Percentiles rank a stretch among this genome's conserved stretches.
Conservation (phyloP, 331 rosid genomes). For the Quercus phellos region DNA sequence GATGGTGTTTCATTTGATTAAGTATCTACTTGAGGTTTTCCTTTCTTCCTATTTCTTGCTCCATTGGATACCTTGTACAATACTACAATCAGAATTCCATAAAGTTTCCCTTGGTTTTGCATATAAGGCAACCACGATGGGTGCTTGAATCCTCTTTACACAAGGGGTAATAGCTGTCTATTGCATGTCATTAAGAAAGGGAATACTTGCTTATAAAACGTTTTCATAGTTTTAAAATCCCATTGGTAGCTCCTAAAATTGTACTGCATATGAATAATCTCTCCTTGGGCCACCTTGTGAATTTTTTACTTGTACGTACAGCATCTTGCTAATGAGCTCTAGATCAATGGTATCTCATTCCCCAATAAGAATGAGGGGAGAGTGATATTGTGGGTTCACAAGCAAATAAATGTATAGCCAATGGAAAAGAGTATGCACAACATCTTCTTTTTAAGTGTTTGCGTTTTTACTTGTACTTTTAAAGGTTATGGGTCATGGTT, state of each 20-base stretch:
- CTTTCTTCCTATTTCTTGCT: neutral
- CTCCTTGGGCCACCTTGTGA: neutral
- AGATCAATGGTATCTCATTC: neutral
- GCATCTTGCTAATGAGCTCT: neutral
- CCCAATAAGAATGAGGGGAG: neutral
- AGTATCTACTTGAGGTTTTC: neutral
- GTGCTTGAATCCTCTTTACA: neutral
- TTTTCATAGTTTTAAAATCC: neutral
- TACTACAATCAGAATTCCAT: no score
- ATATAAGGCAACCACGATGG: neutral
- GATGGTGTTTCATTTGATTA: neutral
- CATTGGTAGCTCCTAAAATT: neutral
- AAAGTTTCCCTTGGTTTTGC: neutral
- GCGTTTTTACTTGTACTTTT: neutral
- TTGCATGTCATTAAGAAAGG: neutral
- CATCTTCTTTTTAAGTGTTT: neutral
- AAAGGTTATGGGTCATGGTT: slow-evolving; percentile 8
- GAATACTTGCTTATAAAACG: neutral
- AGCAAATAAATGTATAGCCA: no score
- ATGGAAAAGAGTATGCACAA: neutral
- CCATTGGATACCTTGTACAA: neutral
- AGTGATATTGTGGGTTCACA: neutral
- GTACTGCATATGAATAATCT: neutral
- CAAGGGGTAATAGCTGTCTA: neutral
- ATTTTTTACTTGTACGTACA: neutral